These are phyloP conservation scores for Dioscorea cayenensis DNA, from an alignment of 116 monocot genomes.

Conservation along the genomic window DNA sequence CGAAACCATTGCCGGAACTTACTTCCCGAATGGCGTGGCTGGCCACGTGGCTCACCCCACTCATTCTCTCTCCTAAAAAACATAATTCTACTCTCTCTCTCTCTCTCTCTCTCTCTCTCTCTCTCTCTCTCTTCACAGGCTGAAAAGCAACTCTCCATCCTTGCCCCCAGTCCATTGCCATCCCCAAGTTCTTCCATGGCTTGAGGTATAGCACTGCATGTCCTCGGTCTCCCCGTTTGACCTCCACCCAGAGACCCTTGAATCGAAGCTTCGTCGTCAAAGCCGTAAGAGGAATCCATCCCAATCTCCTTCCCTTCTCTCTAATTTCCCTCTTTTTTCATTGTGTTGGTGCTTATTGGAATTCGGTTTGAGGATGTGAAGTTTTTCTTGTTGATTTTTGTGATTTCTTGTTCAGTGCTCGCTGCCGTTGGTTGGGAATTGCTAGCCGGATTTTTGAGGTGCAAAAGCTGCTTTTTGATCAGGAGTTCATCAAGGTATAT, in stretches of 20 bases:
- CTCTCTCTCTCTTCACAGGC: too few species aligned
- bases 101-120: too few species aligned
- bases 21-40: too few species aligned
- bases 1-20: too few species aligned
- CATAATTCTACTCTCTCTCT: too few species aligned
- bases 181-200: conserved; percentile 22
- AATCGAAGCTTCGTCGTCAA: conserved; percentile 44
- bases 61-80: too few species aligned
- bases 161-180: background rate
- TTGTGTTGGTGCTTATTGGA: background rate
- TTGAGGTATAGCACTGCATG: conserved; percentile 11
- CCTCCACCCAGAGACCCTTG: conserved; percentile 20
- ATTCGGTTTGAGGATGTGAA: too few species aligned
- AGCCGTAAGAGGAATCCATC: conserved; percentile 20
- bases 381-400: background rate
- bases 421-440: conserved; percentile 67
- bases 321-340: background rate
- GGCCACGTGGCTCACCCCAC: too few species aligned
- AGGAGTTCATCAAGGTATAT: conserved; percentile 83
- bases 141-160: too few species aligned
- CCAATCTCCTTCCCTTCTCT: too few species aligned
- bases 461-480: conserved; percentile 85
- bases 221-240: conserved; percentile 10
- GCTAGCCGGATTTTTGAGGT: conserved; percentile 87
- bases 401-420: conserved; percentile 22